Evolutionary conservation across 106 monocot species (phyloP).

Genomic region (Dendrobium nobile): DNA sequence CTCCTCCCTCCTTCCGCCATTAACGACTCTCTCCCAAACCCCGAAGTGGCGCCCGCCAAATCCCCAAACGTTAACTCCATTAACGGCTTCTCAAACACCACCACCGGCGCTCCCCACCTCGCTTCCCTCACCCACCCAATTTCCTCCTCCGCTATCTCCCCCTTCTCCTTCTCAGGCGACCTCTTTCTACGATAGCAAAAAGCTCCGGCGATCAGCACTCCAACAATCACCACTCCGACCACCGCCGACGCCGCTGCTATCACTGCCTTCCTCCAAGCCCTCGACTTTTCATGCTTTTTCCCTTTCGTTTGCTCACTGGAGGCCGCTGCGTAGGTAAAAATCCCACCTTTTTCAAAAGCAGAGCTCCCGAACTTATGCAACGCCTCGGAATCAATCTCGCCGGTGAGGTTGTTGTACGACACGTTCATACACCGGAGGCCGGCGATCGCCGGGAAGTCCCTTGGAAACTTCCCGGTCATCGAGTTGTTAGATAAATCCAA

Average conservation of each 20-base stretch:
- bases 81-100: conserved; percentile 83
- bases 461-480: conserved; percentile 48
- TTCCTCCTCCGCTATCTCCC: conserved; percentile 13
- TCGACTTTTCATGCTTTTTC: neutral
- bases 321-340: neutral
- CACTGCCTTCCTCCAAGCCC: neutral
- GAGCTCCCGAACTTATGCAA: conserved; percentile 50
- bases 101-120: conserved; percentile 41
- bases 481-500: conserved; percentile 57
- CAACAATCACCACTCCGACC: neutral
- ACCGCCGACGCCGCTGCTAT: neutral
- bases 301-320: neutral
- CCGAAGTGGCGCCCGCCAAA: conserved; percentile 60
- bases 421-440: conserved; percentile 51
- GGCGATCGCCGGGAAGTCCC: conserved; percentile 36
- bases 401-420: conserved; percentile 77
- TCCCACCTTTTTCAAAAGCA: conserved; percentile 45
- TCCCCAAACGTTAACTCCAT: conserved; percentile 74
- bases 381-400: conserved; percentile 16
- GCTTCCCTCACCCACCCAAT: conserved; percentile 50
- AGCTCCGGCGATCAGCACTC: neutral
- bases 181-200: neutral
- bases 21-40: conserved; percentile 72
- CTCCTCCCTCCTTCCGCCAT: conserved; percentile 52
- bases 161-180: conserved; percentile 8